Percentiles rank a stretch among this genome's conserved stretches.
These are phyloP conservation scores for Flaveria floridana DNA, from an alignment of 140 eudicot genomes.

Conservation along the genomic window DNA sequence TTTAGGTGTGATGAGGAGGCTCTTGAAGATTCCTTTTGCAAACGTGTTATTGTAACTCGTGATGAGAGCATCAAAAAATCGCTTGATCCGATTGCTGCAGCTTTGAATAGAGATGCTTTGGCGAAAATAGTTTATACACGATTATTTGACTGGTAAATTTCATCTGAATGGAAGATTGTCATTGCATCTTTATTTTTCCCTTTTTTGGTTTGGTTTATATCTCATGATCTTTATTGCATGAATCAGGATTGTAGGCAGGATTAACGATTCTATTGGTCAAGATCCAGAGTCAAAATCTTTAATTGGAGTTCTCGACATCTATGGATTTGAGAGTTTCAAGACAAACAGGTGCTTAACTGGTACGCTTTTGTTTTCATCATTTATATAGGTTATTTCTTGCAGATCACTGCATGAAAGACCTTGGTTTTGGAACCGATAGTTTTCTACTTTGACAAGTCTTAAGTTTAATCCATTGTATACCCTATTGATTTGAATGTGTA, in stretches of 20 bases:
- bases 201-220: slow-evolving; percentile 1
- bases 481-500: slow-evolving; percentile 19
- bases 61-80: slow-evolving; percentile 83
- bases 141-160: slow-evolving; percentile 80
- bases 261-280: slow-evolving; percentile 92
- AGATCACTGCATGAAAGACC: slow-evolving; percentile 47
- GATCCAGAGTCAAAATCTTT: slow-evolving; percentile 74
- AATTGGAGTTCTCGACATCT: slow-evolving; percentile 94
- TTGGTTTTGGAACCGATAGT: slow-evolving; percentile 19
- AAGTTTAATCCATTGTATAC: slow-evolving; percentile 22
- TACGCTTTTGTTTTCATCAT: slow-evolving; percentile 85
- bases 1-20: slow-evolving; percentile 80
- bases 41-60: slow-evolving; percentile 90
- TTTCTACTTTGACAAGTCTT: slow-evolving; percentile 2
- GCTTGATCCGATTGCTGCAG: slow-evolving; percentile 71
- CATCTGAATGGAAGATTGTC: slow-evolving; percentile 12
- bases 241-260: slow-evolving; percentile 85
- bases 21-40: slow-evolving; percentile 84
- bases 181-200: not conserved
- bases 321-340: slow-evolving; percentile 99
- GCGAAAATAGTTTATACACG: slow-evolving; percentile 80
- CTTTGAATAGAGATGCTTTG: slow-evolving; percentile 80
- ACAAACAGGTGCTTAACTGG: slow-evolving; percentile 99
- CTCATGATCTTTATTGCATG: slow-evolving; percentile 23
- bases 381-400: slow-evolving; percentile 42